phyloP scores from a whole-genome alignment of 2,329 filamentous ascomycete species.

The Claviceps arundinis region DNA sequence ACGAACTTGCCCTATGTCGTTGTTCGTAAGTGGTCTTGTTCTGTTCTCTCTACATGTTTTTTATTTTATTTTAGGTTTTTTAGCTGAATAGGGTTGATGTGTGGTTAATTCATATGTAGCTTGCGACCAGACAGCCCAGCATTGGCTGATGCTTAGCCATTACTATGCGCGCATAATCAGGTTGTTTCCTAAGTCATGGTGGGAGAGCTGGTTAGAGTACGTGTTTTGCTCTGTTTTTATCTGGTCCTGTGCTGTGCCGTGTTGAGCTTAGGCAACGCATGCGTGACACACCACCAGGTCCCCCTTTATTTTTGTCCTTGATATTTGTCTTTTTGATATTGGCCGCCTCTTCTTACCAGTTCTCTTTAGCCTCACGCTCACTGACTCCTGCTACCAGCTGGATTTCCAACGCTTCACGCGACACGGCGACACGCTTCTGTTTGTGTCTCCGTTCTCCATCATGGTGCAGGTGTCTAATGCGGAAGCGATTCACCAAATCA shows the following conservation, averaged over 20 bases:
- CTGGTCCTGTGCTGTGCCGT: background rate
- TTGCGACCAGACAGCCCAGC: slow-evolving; percentile 1
- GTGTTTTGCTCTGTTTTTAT: background rate
- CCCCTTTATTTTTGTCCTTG: background rate
- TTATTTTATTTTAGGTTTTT: background rate
- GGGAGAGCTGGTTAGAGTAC: slow-evolving; percentile 47
- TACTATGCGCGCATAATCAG: slow-evolving; percentile 44
- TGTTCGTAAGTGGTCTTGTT: slow-evolving; percentile 29
- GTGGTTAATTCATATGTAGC: background rate
- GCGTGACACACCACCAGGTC: background rate
- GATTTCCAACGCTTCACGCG: slow-evolving; percentile 44
- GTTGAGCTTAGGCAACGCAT: too few species aligned
- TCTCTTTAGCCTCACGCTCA: slow-evolving; percentile 33
- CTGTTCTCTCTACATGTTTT: background rate
- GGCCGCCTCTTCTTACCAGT: background rate
- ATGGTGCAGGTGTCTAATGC: slow-evolving; percentile 47
- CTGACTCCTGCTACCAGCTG: slow-evolving; percentile 45
- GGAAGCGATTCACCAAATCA: slow-evolving; percentile 52
- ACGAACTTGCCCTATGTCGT: slow-evolving; percentile 40
- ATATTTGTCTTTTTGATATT: background rate
- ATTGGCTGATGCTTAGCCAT: slow-evolving; percentile 27
- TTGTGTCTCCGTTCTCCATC: slow-evolving; percentile 44
- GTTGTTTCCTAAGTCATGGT: slow-evolving; percentile 39
- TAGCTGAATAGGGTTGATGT: background rate
- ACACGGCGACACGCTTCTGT: slow-evolving; percentile 49